phyloP scores from a whole-genome alignment of 108 stramenopile genomes.

The Nitzschia palea region DNA sequence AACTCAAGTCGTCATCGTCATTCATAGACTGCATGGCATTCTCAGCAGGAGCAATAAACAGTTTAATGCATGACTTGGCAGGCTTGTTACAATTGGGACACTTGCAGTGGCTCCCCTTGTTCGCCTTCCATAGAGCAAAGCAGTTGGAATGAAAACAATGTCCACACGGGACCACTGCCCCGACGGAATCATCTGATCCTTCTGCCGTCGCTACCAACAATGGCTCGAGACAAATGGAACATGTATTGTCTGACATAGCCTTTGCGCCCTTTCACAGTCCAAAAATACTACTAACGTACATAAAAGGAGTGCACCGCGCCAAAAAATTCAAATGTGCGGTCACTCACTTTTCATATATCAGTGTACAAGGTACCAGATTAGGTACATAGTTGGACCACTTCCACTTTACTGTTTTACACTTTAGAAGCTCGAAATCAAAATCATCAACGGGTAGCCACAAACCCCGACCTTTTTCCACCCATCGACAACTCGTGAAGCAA shows the following conservation, averaged over 20 bases:
- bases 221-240: slow-evolving; percentile 34
- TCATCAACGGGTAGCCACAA: too few relatives aligned
- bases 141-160: slow-evolving; percentile 40
- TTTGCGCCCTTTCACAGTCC: too few relatives aligned
- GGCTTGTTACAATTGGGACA: slow-evolving; percentile 26
- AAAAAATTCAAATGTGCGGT: too few relatives aligned
- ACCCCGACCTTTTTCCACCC: too few relatives aligned
- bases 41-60: slow-evolving; percentile 3
- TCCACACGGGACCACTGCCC: slow-evolving; percentile 37
- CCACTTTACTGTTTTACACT: too few relatives aligned
- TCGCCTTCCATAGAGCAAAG: slow-evolving; percentile 24
- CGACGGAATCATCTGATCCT: slow-evolving; percentile 1
- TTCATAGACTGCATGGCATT: not conserved
- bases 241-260: slow-evolving; percentile 28
- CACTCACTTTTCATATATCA: too few relatives aligned
- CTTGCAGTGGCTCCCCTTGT: not conserved
- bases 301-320: too few relatives aligned
- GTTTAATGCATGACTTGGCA: not conserved
- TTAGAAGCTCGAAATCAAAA: too few relatives aligned
- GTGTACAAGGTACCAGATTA: too few relatives aligned
- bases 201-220: slow-evolving; percentile 5
- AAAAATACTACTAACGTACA: too few relatives aligned
- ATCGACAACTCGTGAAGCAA: too few relatives aligned
- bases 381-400: too few relatives aligned
- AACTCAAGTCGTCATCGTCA: slow-evolving; percentile 15